phyloP scores from a whole-genome alignment of 768 basidiomycete species.

The Trametes elegans region DNA sequence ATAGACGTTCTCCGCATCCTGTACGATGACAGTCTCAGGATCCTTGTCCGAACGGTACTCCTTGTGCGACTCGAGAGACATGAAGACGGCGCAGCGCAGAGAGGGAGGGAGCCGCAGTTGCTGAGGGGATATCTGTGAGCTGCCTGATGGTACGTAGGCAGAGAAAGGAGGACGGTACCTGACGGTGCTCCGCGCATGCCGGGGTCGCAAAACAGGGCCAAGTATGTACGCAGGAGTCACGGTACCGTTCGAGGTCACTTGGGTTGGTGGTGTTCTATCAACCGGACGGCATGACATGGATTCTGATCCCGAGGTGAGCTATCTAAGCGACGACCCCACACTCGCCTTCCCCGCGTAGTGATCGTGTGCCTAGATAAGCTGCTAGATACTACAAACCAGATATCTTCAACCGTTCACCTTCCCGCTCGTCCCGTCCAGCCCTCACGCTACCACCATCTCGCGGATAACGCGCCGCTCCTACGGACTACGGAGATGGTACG shows the following conservation, averaged over 20 bases:
- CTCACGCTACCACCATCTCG: too few species aligned
- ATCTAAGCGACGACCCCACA: constrained; percentile 40
- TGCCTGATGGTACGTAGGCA: background rate
- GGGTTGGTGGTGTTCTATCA: constrained; percentile 1
- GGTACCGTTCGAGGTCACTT: constrained; percentile 1
- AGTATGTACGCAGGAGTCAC: background rate
- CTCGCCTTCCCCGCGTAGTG: background rate
- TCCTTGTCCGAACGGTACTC: constrained; percentile 13
- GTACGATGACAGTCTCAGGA: constrained; percentile 12
- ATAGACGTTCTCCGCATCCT: constrained; percentile 35
- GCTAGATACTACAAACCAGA: background rate
- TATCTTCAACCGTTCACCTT: background rate
- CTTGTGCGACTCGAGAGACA: constrained; percentile 18
- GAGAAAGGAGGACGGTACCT: background rate
- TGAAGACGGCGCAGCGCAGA: background rate
- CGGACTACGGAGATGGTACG: too few species aligned
- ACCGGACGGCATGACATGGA: constrained; percentile 2
- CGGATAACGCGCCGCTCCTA: too few species aligned
- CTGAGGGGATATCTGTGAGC: too few species aligned
- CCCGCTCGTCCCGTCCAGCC: background rate
- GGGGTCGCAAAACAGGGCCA: background rate
- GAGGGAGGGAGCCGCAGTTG: too few species aligned
- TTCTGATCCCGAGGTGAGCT: constrained; percentile 36
- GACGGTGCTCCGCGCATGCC: background rate
- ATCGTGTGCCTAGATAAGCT: constrained; percentile 6